Percentiles rank a stretch among this genome's conserved stretches.
Evolutionary conservation across 192 early-diverging fungal genomes (phyloP).

Genomic region (Coemansia reversa): DNA sequence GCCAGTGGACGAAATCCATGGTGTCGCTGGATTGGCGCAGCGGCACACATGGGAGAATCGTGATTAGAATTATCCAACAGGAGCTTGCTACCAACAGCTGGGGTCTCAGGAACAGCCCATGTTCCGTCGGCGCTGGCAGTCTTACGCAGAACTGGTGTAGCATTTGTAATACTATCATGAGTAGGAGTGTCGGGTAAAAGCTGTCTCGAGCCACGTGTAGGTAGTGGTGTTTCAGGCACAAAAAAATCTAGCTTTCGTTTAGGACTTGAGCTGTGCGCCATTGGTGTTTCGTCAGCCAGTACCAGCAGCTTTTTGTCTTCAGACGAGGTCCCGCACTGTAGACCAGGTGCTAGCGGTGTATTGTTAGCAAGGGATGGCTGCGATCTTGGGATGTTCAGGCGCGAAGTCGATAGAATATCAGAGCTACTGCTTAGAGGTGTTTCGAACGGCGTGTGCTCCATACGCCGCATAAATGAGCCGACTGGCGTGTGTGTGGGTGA

Average conservation of each 20-base stretch:
- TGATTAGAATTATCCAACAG: neutral
- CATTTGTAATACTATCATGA: neutral
- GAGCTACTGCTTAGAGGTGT: neutral
- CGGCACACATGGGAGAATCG: neutral
- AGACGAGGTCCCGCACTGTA: neutral
- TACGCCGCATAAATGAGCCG: neutral
- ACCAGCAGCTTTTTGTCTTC: neutral
- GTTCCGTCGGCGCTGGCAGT: neutral
- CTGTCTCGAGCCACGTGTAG: neutral
- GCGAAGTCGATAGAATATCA: neutral
- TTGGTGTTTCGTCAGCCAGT: conserved; percentile 12
- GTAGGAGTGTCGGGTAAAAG: neutral
- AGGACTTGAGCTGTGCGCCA: neutral
- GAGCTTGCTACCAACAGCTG: neutral
- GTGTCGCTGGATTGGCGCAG: neutral
- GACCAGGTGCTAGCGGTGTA: neutral
- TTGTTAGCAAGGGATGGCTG: neutral
- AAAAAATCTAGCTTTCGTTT: conserved; percentile 10
- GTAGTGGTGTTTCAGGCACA: conserved; percentile 14
- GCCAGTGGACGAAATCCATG: neutral
- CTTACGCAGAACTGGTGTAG: neutral
- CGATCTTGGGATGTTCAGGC: neutral
- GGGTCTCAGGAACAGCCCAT: conserved; percentile 2
- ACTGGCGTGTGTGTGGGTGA: conserved; percentile 2
- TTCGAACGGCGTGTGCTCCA: neutral